Base-by-base conservation (phyloP, 345 rosid genomes). In the Passiflora organensis region DNA sequence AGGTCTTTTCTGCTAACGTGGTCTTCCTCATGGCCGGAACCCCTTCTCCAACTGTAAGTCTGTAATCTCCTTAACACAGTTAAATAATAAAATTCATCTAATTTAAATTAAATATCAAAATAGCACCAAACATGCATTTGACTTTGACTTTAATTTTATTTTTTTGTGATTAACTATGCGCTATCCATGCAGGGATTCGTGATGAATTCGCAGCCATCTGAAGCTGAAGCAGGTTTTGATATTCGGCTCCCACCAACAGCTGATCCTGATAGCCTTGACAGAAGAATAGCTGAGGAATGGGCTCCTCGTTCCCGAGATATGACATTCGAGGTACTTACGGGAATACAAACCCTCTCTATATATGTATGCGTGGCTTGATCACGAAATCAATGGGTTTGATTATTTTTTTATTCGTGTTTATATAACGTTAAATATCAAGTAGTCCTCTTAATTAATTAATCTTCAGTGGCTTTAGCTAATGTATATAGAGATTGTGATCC, bases 221-320 rank as follows among this genome's bases (percentile, higher is more conserved):
- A 89, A 72, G 95, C 96, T 44, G 91, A 82, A 82, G 99, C 97
- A 53, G 99, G 99, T 55, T 86, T 93, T 52, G 96, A 93, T 66
- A 67, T 93, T 52, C 78, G 99, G 55, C 53, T 93, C 24, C 91
- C 99, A 44, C 97, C 97, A 18, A 84, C 69, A 58, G 72, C 74
- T 54, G 79, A 89, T 79, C 50, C 76, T 19, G 80, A 77, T 70
- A 63, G 91, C 32, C 65, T 93, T 53, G 96, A 84, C 75, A 81
- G 79, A 67, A 81, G 91, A 63, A 80, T 93, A 66, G 73, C 78
- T 42, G 99, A 89, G 74, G 99, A 93, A 77, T 93, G 97, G 97
- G 99, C 97, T 6, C 99, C 99, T 43, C 68, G 72, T 52, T 67
- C 87, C 2, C 87, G 96, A 51, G 86, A 93, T 70, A 93, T 93